These are phyloP conservation scores for Tetramitus jugosus DNA, from an alignment of 208 protist genomes.

Conservation along the genomic window DNA sequence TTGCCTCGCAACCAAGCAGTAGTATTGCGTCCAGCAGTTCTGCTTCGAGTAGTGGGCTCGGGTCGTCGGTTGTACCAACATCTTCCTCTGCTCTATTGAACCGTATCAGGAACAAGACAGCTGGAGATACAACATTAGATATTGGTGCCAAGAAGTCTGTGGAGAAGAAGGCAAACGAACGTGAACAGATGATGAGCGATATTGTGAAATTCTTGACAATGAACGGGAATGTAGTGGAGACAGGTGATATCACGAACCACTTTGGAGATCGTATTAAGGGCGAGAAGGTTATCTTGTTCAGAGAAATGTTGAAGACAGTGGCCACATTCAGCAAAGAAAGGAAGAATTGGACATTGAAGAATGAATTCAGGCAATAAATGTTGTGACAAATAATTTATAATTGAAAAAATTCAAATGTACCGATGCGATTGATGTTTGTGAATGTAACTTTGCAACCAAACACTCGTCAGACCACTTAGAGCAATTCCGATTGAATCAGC, in stretches of 20 bases:
- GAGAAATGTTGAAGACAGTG: slow-evolving; percentile 6
- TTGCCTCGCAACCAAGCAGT: too few relatives aligned
- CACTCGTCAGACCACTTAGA: not conserved
- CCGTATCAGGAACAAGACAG: too few relatives aligned
- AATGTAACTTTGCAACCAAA: slow-evolving; percentile 20
- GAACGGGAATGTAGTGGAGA: not conserved
- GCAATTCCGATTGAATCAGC: slow-evolving; percentile 31
- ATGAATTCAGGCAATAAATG: not conserved
- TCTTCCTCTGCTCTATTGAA: too few relatives aligned
- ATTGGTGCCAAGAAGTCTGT: not conserved
- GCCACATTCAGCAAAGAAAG: not conserved
- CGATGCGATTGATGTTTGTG: not conserved
- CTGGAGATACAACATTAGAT: too few relatives aligned
- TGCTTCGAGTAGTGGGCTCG: too few relatives aligned
- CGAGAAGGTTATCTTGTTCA: slow-evolving; percentile 4
- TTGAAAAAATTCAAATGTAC: not conserved
- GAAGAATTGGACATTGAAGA: slow-evolving; percentile 4
- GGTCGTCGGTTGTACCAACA: too few relatives aligned
- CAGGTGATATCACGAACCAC: not conserved
- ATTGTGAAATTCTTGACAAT: not conserved
- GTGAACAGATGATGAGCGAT: not conserved
- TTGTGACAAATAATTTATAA: not conserved
- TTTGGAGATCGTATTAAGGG: not conserved
- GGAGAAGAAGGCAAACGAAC: not conserved
- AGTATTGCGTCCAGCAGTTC: not conserved